Evolutionary conservation across 2,329 filamentous ascomycete species (phyloP).

Genomic region (Arthrobotrys musiformis): DNA sequence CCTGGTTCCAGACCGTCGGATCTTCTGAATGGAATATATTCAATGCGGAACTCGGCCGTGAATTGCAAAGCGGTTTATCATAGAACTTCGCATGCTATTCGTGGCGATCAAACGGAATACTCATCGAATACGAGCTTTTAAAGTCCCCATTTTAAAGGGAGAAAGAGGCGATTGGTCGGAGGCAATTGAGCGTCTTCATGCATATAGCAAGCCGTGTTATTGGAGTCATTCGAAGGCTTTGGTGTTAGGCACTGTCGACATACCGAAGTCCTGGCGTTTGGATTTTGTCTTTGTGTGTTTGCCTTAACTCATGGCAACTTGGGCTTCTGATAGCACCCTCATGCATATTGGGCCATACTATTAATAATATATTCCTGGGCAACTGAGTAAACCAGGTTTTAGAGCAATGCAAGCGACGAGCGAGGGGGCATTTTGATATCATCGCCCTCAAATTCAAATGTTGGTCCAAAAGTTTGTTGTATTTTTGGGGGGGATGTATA

Average conservation of each 20-base stretch:
- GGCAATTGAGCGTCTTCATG: too few species aligned
- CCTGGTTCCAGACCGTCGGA: conserved; percentile 2
- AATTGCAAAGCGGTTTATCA: neutral
- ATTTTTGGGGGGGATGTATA: too few species aligned
- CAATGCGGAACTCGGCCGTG: neutral
- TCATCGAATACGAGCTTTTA: neutral
- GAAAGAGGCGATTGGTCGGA: too few species aligned
- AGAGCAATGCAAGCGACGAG: too few species aligned
- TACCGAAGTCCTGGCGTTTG: neutral
- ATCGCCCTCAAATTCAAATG: too few species aligned
- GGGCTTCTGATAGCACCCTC: neutral
- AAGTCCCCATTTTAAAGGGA: too few species aligned
- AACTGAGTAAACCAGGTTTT: too few species aligned
- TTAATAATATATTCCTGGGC: neutral
- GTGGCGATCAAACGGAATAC: neutral
- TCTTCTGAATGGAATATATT: conserved; percentile 7
- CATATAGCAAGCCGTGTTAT: too few species aligned
- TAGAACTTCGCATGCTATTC: neutral
- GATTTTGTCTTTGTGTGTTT: neutral
- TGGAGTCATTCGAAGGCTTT: too few species aligned
- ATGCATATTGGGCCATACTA: neutral
- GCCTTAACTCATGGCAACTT: neutral
- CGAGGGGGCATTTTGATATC: too few species aligned
- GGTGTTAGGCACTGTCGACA: neutral
- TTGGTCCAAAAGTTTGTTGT: too few species aligned